Base-by-base conservation (phyloP, 768 basidiomycete species). In the Lactifluus volemus region DNA sequence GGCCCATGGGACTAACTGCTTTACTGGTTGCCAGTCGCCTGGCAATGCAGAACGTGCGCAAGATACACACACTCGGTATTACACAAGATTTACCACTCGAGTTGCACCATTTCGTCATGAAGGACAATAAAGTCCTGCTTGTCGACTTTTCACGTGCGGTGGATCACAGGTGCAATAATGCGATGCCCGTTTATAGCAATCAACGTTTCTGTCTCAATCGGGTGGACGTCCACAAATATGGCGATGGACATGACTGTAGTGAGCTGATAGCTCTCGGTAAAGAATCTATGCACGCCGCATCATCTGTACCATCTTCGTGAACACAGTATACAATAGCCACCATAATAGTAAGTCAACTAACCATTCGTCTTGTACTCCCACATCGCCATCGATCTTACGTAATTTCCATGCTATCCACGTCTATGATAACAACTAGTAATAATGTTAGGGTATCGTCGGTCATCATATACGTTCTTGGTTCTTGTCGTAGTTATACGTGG, bases 71-170 rank as follows among this genome's bases (percentile, higher is more conserved):
- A 0, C 4, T 49, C 9, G 61, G 57, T 25, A 54, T 58, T 41
- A 58, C 56, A 10, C 61, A 63, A 54, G 58, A 63, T 51, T 21
- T 41, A 52, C 41, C 50, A 21, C 56, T 63, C 32, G 47, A 63
- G 25, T 21, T 63, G 41, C 56, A 38, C 17, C 61, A 63, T 45
- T 63, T 63, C n/a, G 61, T 63, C 56, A 58, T 63, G 56, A 63
- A 63, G n/a, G 56, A 58, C 17, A 48, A 49, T 32, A 58, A 38
- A 9, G 57, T 63, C 21, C 39, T 63, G 11, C 52, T 63, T 1
- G 32, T 63, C 52, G 61, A 63, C 51, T 63, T 63, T 30, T 53
- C 61, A 5, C 61, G 56, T 12, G 61, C 61, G 17, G 47, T 58
- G 21, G n/a, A 2, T 12, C 61, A 63, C 19, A 52, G 57, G 29